These are phyloP conservation scores for Microglena sp. DNA, from an alignment of 139 green algal genomes.

Conservation along the genomic window DNA sequence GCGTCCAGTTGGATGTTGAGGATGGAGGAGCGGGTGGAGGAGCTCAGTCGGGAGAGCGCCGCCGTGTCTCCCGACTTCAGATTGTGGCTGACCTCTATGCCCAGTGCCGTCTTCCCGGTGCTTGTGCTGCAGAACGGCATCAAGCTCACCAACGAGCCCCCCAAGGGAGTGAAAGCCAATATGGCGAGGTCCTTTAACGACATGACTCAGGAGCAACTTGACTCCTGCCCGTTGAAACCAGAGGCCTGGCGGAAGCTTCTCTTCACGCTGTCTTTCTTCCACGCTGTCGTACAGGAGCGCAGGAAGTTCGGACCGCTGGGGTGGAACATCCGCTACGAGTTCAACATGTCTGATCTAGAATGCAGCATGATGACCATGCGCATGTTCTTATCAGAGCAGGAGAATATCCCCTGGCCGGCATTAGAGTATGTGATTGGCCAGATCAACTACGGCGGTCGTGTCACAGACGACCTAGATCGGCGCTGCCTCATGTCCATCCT, in stretches of 20 bases:
- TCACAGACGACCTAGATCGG: slow-evolving; percentile 80
- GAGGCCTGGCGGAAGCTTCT: slow-evolving; percentile 58
- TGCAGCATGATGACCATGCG: slow-evolving; percentile 60
- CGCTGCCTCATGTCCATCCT: slow-evolving; percentile 66
- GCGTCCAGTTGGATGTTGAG: slow-evolving; percentile 71
- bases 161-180: slow-evolving; percentile 67
- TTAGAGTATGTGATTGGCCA: slow-evolving; percentile 74
- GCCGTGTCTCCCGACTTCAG: slow-evolving; percentile 60
- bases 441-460: slow-evolving; percentile 84
- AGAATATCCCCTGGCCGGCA: slow-evolving; percentile 65
- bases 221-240: slow-evolving; percentile 35
- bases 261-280: slow-evolving; percentile 67
- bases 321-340: slow-evolving; percentile 86
- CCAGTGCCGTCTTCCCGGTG: slow-evolving; percentile 56
- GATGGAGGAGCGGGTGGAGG: slow-evolving; percentile 44
- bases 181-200: slow-evolving; percentile 54
- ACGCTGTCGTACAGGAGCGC: slow-evolving; percentile 68
- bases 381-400: slow-evolving; percentile 63
- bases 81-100: slow-evolving; percentile 77
- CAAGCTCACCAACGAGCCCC: slow-evolving; percentile 69
- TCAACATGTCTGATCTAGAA: slow-evolving; percentile 75
- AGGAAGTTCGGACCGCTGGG: slow-evolving; percentile 80
- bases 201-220: slow-evolving; percentile 40
- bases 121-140: slow-evolving; percentile 61
- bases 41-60: slow-evolving; percentile 20